Conservation (phyloP, 2,329 filamentous ascomycete species). For the Alternaria longipes region DNA sequence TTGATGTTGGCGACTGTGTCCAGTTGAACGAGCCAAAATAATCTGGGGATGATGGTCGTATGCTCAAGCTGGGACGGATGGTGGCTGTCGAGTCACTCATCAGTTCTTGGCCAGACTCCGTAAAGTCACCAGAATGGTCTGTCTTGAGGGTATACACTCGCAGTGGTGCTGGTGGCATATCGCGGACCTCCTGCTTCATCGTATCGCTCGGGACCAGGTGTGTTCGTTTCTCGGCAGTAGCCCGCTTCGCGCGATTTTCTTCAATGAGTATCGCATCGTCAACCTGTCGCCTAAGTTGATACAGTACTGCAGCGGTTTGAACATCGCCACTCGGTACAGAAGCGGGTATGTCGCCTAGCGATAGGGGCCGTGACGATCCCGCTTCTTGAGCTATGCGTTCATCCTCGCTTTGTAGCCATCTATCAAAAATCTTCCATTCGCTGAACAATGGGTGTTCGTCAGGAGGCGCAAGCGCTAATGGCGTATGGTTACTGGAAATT, state of each 20-base stretch:
- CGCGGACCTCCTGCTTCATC: slow-evolving; percentile 36
- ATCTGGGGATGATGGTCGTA: slow-evolving; percentile 22
- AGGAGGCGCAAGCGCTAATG: slow-evolving; percentile 33
- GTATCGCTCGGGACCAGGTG: slow-evolving; percentile 43
- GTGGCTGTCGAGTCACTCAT: slow-evolving; percentile 27
- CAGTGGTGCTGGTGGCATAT: slow-evolving; percentile 35
- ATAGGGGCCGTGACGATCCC: slow-evolving; percentile 28
- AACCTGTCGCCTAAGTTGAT: slow-evolving; percentile 39
- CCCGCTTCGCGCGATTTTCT: slow-evolving; percentile 43
- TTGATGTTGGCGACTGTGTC: slow-evolving; percentile 21
- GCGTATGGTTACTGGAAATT: slow-evolving; percentile 23
- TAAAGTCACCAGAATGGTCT: slow-evolving; percentile 31
- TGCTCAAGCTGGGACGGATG: slow-evolving; percentile 21
- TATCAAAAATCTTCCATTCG: slow-evolving; percentile 44
- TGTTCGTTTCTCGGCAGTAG: slow-evolving; percentile 33
- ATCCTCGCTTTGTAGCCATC: slow-evolving; percentile 40
- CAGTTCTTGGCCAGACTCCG: slow-evolving; percentile 19
- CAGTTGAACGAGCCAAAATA: slow-evolving; percentile 30
- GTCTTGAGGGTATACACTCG: slow-evolving; percentile 41
- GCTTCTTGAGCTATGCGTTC: slow-evolving; percentile 36
- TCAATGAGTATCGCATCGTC: slow-evolving; percentile 44
- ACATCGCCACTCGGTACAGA: slow-evolving; percentile 28
- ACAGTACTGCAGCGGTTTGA: slow-evolving; percentile 38
- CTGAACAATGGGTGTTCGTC: slow-evolving; percentile 44
- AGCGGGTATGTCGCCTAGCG: slow-evolving; percentile 33